A percentile compares a stretch with the other conserved stretches of the same genome.
Evolutionary conservation across 345 rosid species (phyloP).

Genomic region (Pugionium cornutum): DNA sequence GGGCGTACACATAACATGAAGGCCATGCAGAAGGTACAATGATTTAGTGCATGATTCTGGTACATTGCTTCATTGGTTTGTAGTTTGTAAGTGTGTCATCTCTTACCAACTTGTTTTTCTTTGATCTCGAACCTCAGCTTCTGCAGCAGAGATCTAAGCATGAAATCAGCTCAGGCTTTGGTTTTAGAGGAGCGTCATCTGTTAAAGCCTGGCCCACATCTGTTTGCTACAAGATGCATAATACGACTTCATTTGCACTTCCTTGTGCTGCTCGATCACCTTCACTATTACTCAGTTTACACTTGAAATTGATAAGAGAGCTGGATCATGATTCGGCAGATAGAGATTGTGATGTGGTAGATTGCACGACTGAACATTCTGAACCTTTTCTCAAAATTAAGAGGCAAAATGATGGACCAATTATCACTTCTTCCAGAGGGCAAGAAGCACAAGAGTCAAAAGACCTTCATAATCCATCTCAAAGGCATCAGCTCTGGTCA

Average conservation of each 20-base stretch:
- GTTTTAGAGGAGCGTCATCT: slow-evolving; percentile 41
- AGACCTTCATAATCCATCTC: slow-evolving; percentile 32
- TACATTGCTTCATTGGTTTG: slow-evolving; percentile 14
- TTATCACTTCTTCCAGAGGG: slow-evolving; percentile 37
- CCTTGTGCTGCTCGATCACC: slow-evolving; percentile 64
- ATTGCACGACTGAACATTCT: slow-evolving; percentile 35
- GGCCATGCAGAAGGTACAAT: slow-evolving; percentile 55
- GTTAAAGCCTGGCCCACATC: slow-evolving; percentile 36
- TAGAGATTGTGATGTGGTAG: slow-evolving; percentile 39
- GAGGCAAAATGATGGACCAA: slow-evolving; percentile 30
- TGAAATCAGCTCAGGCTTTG: slow-evolving; percentile 32
- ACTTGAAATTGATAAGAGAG: slow-evolving; percentile 68
- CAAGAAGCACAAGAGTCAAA: slow-evolving; percentile 42
- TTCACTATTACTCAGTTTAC: slow-evolving; percentile 57
- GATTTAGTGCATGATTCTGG: slow-evolving; percentile 24
- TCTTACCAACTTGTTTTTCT: background rate
- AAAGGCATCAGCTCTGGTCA: slow-evolving; percentile 39
- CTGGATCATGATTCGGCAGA: slow-evolving; percentile 46
- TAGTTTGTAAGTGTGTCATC: background rate
- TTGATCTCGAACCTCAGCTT: slow-evolving; percentile 47
- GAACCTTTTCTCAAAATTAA: slow-evolving; percentile 35
- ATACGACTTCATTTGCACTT: slow-evolving; percentile 45
- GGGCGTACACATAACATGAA: slow-evolving; percentile 65
- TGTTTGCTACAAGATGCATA: slow-evolving; percentile 40
- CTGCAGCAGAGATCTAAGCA: slow-evolving; percentile 46